These are phyloP conservation scores for Cystobasidiopsis lactophilus DNA, from an alignment of 768 basidiomycete species.

Conservation along the genomic window DNA sequence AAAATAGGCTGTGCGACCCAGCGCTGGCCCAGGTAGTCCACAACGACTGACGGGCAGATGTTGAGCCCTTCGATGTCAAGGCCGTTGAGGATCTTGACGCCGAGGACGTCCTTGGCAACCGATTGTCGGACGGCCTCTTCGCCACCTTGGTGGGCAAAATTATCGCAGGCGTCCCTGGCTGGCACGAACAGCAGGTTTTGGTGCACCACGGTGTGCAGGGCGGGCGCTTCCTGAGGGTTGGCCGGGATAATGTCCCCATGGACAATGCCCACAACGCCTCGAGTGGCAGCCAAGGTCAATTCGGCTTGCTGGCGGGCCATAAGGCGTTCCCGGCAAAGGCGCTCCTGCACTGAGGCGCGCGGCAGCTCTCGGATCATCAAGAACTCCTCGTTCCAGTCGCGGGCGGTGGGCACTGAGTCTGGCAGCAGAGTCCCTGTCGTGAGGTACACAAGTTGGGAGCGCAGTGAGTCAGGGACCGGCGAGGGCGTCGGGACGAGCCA, in stretches of 20 bases:
- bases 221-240: constrained; percentile 27
- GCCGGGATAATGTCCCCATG: constrained; percentile 28
- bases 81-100: constrained; percentile 27
- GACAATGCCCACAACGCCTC: constrained; percentile 25
- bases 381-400: constrained; percentile 32
- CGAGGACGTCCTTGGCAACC: constrained; percentile 28
- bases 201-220: constrained; percentile 27
- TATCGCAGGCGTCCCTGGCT: constrained; percentile 27
- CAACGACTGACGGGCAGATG: constrained; percentile 27
- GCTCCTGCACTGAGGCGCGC: constrained; percentile 22
- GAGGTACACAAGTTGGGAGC: constrained; percentile 28
- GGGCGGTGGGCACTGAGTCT: constrained; percentile 26
- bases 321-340: constrained; percentile 27
- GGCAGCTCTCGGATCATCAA: constrained; percentile 28
- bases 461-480: constrained; percentile 24
- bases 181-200: constrained; percentile 31
- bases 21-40: constrained; percentile 29
- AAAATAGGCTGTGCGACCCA: constrained; percentile 30
- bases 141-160: constrained; percentile 27
- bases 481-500: constrained; percentile 24
- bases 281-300: constrained; percentile 25
- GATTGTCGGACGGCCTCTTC: constrained; percentile 27
- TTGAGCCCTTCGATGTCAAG: constrained; percentile 26
- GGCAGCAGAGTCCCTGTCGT: constrained; percentile 25
- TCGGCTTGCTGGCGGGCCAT: constrained; percentile 26